Evolutionary conservation across 2,329 filamentous ascomycete genomes (phyloP), one percentile per base, ranked within the genome.

Genomic region (Amauroascus verrucosus): DNA sequence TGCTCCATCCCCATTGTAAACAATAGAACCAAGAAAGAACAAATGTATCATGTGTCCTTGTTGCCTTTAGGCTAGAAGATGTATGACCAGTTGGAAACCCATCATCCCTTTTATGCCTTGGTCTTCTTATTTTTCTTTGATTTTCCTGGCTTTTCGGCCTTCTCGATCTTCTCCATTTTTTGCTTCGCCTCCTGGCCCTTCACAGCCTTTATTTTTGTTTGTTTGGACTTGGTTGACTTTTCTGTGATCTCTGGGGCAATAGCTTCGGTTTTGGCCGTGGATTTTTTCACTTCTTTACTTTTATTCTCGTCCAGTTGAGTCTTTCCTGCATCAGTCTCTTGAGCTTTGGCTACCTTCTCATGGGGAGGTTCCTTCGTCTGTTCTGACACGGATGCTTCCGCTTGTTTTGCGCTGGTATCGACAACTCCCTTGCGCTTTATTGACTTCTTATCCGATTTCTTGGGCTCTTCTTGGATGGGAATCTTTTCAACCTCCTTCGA

Each of bases 121-220:
- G 55, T 57, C 56, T 61, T 66, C 55, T 67, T 66, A 32, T 66
- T 67, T 56, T 59, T 65, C 56, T 65, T 66, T 1, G 41, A 30
- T 45, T 45, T 45, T 30, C 24, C 24, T 45, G 22, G 2, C 28
- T 26, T 8, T 24, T 45, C 13, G 9, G 16, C 22, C 28, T 45
- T 45, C 24, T 16, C 41, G n/a, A 5, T 9, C 13, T 18, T 30
- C 26, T 30, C 26, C n/a, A 11, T 8, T 40, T 40, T 45, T 6
- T 30, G 26, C 44, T 46, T 33, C 6, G 28, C 7, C 14, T 33
- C 28, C n/a, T 46, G 20, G 13, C 14, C 60, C 28, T 51, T 51
- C 11, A 24, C 11, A 18, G 35, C 24, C 14, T 45, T 45, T 9
- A 24, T 33, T 16, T 50, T 43, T 3, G 48, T 9, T 16, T 32